These are phyloP conservation scores for Penicilliopsis zonata DNA, from an alignment of 495 filamentous ascomycete genomes.

Conservation along the genomic window DNA sequence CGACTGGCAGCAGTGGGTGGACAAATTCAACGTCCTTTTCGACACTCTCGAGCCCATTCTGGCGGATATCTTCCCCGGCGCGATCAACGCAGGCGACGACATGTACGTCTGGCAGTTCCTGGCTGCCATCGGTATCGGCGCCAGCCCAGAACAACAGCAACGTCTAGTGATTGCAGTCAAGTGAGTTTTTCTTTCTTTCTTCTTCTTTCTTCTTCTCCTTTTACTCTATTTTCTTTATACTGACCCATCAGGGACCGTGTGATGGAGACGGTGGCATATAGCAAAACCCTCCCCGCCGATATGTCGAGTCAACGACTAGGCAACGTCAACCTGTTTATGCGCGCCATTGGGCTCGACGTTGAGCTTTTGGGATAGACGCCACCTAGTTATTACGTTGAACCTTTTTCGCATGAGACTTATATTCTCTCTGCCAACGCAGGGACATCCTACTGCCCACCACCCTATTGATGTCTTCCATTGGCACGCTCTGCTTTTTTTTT, in stretches of 20 bases:
- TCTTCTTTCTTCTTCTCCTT: too few relatives aligned
- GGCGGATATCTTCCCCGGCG: slow-evolving; percentile 73
- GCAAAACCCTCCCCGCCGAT: slow-evolving; percentile 78
- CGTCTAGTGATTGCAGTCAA: slow-evolving; percentile 89
- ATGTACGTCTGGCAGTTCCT: slow-evolving; percentile 97
- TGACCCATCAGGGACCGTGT: slow-evolving; percentile 81
- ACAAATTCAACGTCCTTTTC: slow-evolving; percentile 75
- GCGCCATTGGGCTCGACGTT: slow-evolving; percentile 93
- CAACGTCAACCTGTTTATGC: slow-evolving; percentile 97
- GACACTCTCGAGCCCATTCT: slow-evolving; percentile 74
- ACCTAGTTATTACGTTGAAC: too few relatives aligned
- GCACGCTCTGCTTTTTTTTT: too few relatives aligned
- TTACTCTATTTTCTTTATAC: too few relatives aligned
- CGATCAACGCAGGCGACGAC: slow-evolving; percentile 72
- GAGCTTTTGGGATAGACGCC: slow-evolving; percentile 75
- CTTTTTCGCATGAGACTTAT: too few relatives aligned
- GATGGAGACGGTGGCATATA: slow-evolving; percentile 83
- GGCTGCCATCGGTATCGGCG: slow-evolving; percentile 84
- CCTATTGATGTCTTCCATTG: too few relatives aligned
- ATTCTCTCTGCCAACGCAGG: too few relatives aligned
- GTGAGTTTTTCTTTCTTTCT: slow-evolving; percentile 34
- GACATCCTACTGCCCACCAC: too few relatives aligned
- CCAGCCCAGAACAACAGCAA: slow-evolving; percentile 87
- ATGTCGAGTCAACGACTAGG: slow-evolving; percentile 68
- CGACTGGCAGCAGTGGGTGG: slow-evolving; percentile 74